Evolutionary conservation across 176 grass and related monocot species (phyloP).

Genomic region (Carex myosuroides): DNA sequence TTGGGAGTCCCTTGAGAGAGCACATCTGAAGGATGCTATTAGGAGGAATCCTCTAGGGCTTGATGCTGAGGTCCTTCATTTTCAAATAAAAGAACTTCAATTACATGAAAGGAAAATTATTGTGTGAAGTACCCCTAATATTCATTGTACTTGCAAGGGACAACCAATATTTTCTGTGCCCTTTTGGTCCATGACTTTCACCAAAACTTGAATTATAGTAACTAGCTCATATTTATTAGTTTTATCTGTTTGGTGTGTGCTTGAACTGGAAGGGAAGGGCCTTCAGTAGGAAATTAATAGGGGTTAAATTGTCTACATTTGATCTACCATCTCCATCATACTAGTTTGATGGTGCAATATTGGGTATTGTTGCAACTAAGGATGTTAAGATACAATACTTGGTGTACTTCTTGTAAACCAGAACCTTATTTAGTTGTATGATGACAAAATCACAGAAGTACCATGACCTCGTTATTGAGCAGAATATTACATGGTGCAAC

Average conservation of each 20-base stretch:
- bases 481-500: background rate
- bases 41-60: constrained; percentile 79
- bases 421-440: background rate
- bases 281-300: background rate
- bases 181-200: background rate
- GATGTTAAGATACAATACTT: background rate
- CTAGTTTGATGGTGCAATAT: background rate
- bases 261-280: background rate
- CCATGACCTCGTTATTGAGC: background rate
- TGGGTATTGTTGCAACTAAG: background rate
- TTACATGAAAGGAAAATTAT: background rate
- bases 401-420: background rate
- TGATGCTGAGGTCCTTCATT: constrained; percentile 72
- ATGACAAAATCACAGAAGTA: background rate
- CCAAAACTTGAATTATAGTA: background rate
- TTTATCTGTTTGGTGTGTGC: background rate
- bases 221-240: background rate
- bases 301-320: background rate
- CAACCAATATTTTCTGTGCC: background rate
- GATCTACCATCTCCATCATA: background rate
- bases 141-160: background rate
- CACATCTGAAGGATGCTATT: constrained; percentile 95
- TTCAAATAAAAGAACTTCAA: constrained; percentile 4
- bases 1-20: constrained; percentile 96
- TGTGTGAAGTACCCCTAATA: background rate